These are phyloP conservation scores for Candida caryicola DNA, from an alignment of 805 yeast genomes.

Conservation along the genomic window DNA sequence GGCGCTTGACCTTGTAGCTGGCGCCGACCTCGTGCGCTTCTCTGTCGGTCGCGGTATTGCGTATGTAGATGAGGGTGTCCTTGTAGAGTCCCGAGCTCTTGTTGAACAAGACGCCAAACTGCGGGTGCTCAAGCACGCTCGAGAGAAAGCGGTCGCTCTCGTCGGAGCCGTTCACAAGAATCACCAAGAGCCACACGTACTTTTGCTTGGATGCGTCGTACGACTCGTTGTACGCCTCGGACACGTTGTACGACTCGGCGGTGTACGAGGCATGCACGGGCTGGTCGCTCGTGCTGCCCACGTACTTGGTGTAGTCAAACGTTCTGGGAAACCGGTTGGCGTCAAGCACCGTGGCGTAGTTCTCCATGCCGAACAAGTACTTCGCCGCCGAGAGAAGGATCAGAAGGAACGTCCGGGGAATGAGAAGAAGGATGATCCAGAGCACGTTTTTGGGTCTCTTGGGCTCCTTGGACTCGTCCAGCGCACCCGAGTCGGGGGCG, in stretches of 20 bases:
- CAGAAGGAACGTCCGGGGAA: slow-evolving; percentile 52
- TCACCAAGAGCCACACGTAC: slow-evolving; percentile 32
- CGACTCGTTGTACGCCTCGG: slow-evolving; percentile 24
- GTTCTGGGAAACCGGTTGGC: slow-evolving; percentile 20
- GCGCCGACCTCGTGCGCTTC: slow-evolving; percentile 39
- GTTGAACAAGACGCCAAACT: slow-evolving; percentile 19
- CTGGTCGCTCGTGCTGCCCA: neutral
- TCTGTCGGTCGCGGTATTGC: slow-evolving; percentile 30
- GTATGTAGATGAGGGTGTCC: slow-evolving; percentile 28
- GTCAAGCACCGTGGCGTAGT: slow-evolving; percentile 6
- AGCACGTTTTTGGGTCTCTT: slow-evolving; percentile 27
- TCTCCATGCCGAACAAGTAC: slow-evolving; percentile 20
- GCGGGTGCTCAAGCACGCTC: slow-evolving; percentile 11
- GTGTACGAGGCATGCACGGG: neutral
- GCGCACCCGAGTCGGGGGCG: neutral
- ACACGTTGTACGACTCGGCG: slow-evolving; percentile 9
- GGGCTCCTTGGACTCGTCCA: neutral
- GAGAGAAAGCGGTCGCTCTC: slow-evolving; percentile 18
- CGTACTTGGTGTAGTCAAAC: slow-evolving; percentile 26
- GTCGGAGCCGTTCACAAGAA: slow-evolving; percentile 26
- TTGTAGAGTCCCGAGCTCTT: slow-evolving; percentile 22
- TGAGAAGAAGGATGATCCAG: slow-evolving; percentile 49
- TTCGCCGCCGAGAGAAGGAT: slow-evolving; percentile 36
- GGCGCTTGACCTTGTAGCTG: slow-evolving; percentile 25
- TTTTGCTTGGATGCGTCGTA: slow-evolving; percentile 27